These are phyloP conservation scores for Cyanodermella asteris DNA, from an alignment of 2,329 filamentous ascomycete species.

Conservation along the genomic window DNA sequence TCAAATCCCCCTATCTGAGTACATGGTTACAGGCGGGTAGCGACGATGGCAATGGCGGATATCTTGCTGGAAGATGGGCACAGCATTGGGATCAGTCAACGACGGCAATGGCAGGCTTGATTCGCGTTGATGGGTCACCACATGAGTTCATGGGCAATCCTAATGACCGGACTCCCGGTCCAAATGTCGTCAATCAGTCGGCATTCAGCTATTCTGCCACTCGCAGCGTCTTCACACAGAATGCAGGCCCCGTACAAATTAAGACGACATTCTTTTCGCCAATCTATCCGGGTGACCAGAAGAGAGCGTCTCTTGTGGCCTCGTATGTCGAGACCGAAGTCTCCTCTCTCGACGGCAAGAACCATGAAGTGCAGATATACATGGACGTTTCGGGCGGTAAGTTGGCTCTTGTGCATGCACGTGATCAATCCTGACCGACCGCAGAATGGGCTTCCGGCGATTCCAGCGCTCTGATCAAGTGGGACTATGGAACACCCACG, in stretches of 20 bases:
- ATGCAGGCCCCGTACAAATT: conserved; percentile 37
- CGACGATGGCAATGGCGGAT: conserved; percentile 40
- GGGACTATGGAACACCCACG: conserved; percentile 36
- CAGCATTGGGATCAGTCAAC: conserved; percentile 16
- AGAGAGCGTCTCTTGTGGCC: conserved; percentile 45
- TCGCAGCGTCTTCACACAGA: conserved; percentile 45
- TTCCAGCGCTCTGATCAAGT: conserved; percentile 31
- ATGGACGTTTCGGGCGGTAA: conserved; percentile 40
- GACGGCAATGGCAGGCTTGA: conserved; percentile 39
- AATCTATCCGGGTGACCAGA: conserved; percentile 42
- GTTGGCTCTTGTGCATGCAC: conserved; percentile 3
- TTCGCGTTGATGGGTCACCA: conserved; percentile 41
- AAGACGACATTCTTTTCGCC: conserved; percentile 51
- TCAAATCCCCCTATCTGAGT: conserved; percentile 53
- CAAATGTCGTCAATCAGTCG: conserved; percentile 34
- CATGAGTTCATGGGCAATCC: conserved; percentile 49
- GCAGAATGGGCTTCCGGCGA: conserved; percentile 56
- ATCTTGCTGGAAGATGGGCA: conserved; percentile 48
- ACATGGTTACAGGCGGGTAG: conserved; percentile 43
- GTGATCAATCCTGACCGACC: no score
- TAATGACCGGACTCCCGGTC: conserved; percentile 20
- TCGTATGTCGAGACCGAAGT: conserved; percentile 48
- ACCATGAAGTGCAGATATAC: conserved; percentile 48
- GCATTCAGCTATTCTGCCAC: conserved; percentile 51
- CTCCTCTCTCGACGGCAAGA: conserved; percentile 35